Evolutionary conservation across 306 rosid genomes (phyloP).

Genomic region (Fagus sylvatica): DNA sequence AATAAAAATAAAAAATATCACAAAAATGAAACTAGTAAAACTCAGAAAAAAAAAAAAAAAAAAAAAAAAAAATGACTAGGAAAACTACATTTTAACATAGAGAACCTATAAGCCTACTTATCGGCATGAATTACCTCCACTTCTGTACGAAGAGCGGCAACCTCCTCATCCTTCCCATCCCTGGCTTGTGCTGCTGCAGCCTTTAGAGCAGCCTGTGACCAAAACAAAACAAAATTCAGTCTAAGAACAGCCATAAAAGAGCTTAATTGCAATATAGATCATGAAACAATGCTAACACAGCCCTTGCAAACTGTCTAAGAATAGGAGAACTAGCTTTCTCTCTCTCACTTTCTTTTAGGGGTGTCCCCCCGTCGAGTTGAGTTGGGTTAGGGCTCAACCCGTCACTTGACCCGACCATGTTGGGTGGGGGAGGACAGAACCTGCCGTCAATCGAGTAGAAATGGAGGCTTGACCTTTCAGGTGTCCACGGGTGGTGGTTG

Average conservation of each 20-base stretch:
- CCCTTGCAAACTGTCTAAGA: neutral
- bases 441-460: too few species aligned
- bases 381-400: too few species aligned
- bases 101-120: neutral
- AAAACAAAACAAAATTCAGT: conserved; percentile 32
- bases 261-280: neutral
- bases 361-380: neutral
- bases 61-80: conserved; percentile 15
- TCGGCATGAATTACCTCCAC: conserved; percentile 56
- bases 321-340: neutral
- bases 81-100: conserved; percentile 9
- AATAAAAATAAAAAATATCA: neutral
- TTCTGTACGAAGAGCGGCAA: conserved; percentile 74
- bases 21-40: conserved; percentile 23
- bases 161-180: conserved; percentile 77
- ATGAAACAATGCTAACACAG: neutral
- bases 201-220: conserved; percentile 79
- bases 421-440: too few species aligned
- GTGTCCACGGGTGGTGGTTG: too few species aligned
- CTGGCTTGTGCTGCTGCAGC: conserved; percentile 85
- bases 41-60: conserved; percentile 14
- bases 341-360: neutral
- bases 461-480: too few species aligned
- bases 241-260: conserved; percentile 28
- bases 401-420: too few species aligned